phyloP scores from a whole-genome alignment of 257 asterid genomes.

The Forsythia viridissima region DNA sequence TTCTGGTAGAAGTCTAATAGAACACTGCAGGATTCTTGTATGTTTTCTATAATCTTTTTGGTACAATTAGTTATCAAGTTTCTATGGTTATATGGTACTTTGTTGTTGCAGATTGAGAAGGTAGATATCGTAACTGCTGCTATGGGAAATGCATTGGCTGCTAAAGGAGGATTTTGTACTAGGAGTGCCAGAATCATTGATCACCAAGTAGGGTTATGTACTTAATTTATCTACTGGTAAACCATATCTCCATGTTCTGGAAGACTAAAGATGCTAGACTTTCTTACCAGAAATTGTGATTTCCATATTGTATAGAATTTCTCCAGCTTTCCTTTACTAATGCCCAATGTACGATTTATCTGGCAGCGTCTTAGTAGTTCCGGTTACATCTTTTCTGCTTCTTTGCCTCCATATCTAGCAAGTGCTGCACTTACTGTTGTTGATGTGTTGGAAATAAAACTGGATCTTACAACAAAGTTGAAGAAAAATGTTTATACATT shows the following conservation, averaged over 20 bases:
- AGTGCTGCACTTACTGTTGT: conserved; percentile 88
- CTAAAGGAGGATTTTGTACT: conserved; percentile 99
- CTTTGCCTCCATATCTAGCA: conserved; percentile 93
- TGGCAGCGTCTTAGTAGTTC: conserved; percentile 92
- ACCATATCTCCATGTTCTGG: background rate
- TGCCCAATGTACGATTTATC: conserved; percentile 10
- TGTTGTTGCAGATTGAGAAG: conserved; percentile 66
- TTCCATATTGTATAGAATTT: background rate
- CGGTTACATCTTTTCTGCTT: conserved; percentile 90
- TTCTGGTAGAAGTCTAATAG: conserved; percentile 93
- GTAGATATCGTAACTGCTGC: conserved; percentile 89
- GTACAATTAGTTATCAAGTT: conserved; percentile 22
- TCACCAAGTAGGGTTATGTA: conserved; percentile 65
- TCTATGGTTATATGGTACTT: conserved; percentile 17
- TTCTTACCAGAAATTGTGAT: background rate
- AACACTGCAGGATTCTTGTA: conserved; percentile 72
- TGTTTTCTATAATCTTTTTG: conserved; percentile 29
- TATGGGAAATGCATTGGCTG: conserved; percentile 94
- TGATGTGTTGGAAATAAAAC: conserved; percentile 73
- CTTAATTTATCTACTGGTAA: conserved; percentile 8
- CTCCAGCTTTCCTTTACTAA: conserved; percentile 28
- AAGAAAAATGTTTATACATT: conserved; percentile 52
- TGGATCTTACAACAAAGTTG: conserved; percentile 59
- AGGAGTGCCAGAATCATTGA: conserved; percentile 89
- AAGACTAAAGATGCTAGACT: background rate